Evolutionary conservation across 345 rosid genomes (phyloP).

Genomic region (Arabis alpina): DNA sequence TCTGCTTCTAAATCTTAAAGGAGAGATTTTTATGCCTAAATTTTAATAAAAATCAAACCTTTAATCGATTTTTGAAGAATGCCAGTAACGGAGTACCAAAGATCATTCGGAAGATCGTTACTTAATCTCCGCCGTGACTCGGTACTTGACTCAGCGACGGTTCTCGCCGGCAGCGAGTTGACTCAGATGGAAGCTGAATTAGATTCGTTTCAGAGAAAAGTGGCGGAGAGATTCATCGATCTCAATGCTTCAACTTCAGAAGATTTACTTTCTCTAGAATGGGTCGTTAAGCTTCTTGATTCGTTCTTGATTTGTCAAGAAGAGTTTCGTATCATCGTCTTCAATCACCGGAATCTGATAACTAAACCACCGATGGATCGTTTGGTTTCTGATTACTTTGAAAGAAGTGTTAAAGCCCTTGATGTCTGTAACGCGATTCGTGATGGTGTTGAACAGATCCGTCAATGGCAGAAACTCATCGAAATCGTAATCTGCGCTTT

Average conservation of each 20-base stretch:
- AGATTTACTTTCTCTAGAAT: slow-evolving; percentile 58
- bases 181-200: slow-evolving; percentile 52
- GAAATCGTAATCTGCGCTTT: slow-evolving; percentile 81
- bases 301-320: slow-evolving; percentile 62
- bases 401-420: slow-evolving; percentile 75
- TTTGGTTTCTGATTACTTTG: slow-evolving; percentile 58
- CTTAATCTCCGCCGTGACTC: slow-evolving; percentile 55
- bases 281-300: slow-evolving; percentile 66
- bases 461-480: slow-evolving; percentile 70
- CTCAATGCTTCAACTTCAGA: slow-evolving; percentile 42
- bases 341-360: slow-evolving; percentile 37
- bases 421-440: slow-evolving; percentile 86
- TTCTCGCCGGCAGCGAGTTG: slow-evolving; percentile 22
- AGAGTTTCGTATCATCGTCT: slow-evolving; percentile 56
- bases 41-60: too few relatives aligned
- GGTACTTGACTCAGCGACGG: slow-evolving; percentile 30
- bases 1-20: neutral
- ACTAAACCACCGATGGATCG: slow-evolving; percentile 56
- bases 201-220: slow-evolving; percentile 63
- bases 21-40: neutral
- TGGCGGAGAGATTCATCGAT: slow-evolving; percentile 54
- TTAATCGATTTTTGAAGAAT: slow-evolving; percentile 42
- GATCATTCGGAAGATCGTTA: slow-evolving; percentile 53
- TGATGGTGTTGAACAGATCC: slow-evolving; percentile 79
- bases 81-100: slow-evolving; percentile 65